These are phyloP conservation scores for Coffea eugenioides DNA, from an alignment of 257 asterid species.

Conservation along the genomic window DNA sequence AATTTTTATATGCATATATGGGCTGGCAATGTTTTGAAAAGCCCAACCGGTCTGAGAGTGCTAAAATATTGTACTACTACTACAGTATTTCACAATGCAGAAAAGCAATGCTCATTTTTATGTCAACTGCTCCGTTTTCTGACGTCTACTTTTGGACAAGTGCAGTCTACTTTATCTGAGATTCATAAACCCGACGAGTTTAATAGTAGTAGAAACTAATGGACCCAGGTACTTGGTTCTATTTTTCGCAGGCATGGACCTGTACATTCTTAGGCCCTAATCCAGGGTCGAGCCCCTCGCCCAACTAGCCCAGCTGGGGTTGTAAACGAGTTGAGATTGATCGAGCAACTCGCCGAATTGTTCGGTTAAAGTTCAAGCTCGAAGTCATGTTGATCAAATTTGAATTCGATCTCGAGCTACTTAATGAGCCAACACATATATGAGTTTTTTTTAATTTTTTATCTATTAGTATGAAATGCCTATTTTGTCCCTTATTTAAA, in stretches of 20 bases:
- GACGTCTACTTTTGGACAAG: background rate
- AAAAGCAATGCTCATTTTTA: background rate
- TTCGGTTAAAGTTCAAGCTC: no score
- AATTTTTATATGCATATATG: background rate
- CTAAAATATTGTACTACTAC: background rate
- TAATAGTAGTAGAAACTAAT: no score
- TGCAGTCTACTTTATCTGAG: background rate
- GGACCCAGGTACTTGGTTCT: background rate
- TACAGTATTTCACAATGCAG: background rate
- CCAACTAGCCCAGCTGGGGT: no score
- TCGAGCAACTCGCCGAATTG: no score
- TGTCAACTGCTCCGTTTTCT: background rate
- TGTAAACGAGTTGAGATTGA: no score
- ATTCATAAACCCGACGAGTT: background rate
- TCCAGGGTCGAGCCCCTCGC: background rate
- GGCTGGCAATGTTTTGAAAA: conserved; percentile 11
- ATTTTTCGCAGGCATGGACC: background rate
- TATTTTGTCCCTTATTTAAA: no score
- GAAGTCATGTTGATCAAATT: no score
- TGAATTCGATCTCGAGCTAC: no score
- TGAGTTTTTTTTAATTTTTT: no score
- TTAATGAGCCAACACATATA: no score
- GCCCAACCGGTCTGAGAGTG: conserved; percentile 8
- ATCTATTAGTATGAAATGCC: no score
- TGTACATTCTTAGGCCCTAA: background rate